Base-by-base conservation (phyloP, 1,284 basidiomycete species). In the Phlebopus sp. region DNA sequence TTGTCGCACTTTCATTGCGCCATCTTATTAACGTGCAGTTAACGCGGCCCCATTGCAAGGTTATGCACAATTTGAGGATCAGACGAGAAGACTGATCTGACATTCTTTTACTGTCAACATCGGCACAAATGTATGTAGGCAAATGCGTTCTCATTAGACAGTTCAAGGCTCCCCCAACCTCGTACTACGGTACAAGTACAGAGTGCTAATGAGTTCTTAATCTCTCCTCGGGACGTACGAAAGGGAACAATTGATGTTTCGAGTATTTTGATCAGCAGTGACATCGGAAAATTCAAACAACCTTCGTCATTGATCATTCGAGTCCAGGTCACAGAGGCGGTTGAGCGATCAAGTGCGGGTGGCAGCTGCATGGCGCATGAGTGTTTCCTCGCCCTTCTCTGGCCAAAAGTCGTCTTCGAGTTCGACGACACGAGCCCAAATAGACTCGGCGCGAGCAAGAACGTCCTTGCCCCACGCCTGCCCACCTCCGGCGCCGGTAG, bases 351-450 rank as follows among this genome's bases (percentile, higher is more conserved):
- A 29, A 29, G 27, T 11, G 27, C 27, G 27, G 27, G 27, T 8
- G 27, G 4, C 27, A 29, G 8, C 27, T 9, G 27, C 9, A 8
- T 2, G 10, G 27, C 42, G 42, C 43, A 45, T 45, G 9, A 6
- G 14, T n/a, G 30, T 25, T 18, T 68, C 66, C 8, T 64, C 64
- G 1, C 54, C 56, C 27, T 56, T 42, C 10, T 58, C 44, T 13
- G 81, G 83, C 83, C 82, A 86, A 56, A 85, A 85, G 1, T 63
- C 72, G 36, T 70, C 74, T 57, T 85, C 82, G 1, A 85, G 70
- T 56, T 84, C 80, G 4, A 84, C 51, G 4, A 80, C 76, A 23
- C 81, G 71, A 9, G 58, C 65, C 80, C 79, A 84, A 17, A 85
- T 75, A 8, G 66, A 70, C 57, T 84, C 79, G 29, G 78, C 77